phyloP scores from a whole-genome alignment of 176 grass and related monocot species.

The Juncus effusus region DNA sequence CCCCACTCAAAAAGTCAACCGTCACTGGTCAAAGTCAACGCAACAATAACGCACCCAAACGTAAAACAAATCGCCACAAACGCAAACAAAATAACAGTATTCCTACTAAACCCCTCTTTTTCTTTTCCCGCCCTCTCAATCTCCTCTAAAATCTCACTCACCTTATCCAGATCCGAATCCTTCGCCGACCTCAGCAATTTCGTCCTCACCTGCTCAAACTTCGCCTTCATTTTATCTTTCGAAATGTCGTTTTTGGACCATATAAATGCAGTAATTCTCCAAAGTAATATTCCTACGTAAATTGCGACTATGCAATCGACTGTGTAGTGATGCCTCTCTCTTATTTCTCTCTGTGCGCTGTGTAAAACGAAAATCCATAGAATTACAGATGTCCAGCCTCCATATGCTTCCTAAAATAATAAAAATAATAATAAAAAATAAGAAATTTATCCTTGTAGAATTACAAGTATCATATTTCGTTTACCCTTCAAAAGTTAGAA shows the following conservation, averaged over 20 bases:
- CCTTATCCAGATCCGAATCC: constrained; percentile 64
- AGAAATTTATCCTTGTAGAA: neutral
- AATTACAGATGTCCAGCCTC: constrained; percentile 66
- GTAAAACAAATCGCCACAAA: constrained; percentile 48
- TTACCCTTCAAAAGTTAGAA: neutral
- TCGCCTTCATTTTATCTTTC: constrained; percentile 48
- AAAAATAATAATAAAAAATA: neutral
- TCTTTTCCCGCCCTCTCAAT: constrained; percentile 60
- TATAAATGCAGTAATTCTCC: constrained; percentile 74
- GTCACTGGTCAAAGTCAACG: constrained; percentile 66
- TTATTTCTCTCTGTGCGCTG: constrained; percentile 77
- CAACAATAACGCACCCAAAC: constrained; percentile 50
- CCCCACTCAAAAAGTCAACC: constrained; percentile 74
- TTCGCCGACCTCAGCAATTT: constrained; percentile 55
- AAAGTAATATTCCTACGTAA: constrained; percentile 72
- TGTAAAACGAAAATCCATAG: constrained; percentile 85
- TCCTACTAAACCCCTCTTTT: constrained; percentile 43
- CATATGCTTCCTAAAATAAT: constrained; percentile 74
- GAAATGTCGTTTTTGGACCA: constrained; percentile 49
- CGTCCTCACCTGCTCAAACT: constrained; percentile 55
- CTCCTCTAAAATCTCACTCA: constrained; percentile 63
- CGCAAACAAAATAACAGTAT: constrained; percentile 51
- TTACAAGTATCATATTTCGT: neutral
- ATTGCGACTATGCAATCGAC: constrained; percentile 86
- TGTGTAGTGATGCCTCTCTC: constrained; percentile 71